Evolutionary conservation across 2,329 filamentous ascomycete species (phyloP).

Genomic region (Cercospora sojina): DNA sequence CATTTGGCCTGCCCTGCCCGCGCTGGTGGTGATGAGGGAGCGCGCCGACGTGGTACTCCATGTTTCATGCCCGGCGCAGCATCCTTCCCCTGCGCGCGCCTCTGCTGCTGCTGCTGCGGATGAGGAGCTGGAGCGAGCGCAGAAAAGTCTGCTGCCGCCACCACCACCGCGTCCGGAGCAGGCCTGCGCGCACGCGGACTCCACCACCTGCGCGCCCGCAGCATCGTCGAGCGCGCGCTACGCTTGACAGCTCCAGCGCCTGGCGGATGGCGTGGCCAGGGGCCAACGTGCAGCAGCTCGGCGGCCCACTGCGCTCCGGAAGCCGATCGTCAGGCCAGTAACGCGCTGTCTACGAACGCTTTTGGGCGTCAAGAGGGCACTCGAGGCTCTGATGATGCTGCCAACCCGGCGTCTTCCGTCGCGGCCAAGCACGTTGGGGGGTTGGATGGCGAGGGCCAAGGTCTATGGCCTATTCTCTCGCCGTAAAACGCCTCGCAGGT

Average conservation of each 20-base stretch:
- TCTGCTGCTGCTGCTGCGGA: neutral
- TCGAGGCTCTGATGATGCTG: neutral
- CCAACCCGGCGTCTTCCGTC: slow-evolving; percentile 18
- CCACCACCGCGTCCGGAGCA: neutral
- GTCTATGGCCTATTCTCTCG: neutral
- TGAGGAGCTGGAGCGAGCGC: neutral
- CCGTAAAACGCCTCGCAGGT: neutral
- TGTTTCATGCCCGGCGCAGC: slow-evolving; percentile 23
- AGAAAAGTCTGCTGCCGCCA: neutral
- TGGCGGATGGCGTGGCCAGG: slow-evolving; percentile 1
- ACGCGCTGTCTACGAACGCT: neutral
- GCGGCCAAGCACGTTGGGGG: slow-evolving; percentile 10
- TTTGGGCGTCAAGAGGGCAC: slow-evolving; percentile 17
- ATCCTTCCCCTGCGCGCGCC: slow-evolving; percentile 4
- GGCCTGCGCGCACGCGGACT: neutral
- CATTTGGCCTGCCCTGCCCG: slow-evolving; percentile 9
- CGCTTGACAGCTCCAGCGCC: slow-evolving; percentile 18
- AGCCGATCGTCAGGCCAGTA: slow-evolving; percentile 16
- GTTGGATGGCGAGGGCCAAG: neutral
- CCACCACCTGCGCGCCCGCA: slow-evolving; percentile 23
- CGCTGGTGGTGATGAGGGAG: neutral
- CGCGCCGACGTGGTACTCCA: slow-evolving; percentile 15
- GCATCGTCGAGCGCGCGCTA: slow-evolving; percentile 17
- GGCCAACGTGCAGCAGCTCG: slow-evolving; percentile 13
- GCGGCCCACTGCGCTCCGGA: slow-evolving; percentile 19